These are phyloP conservation scores for Fraxinus xanthoxyloides DNA, from an alignment of 305 asterid genomes.

Conservation along the genomic window DNA sequence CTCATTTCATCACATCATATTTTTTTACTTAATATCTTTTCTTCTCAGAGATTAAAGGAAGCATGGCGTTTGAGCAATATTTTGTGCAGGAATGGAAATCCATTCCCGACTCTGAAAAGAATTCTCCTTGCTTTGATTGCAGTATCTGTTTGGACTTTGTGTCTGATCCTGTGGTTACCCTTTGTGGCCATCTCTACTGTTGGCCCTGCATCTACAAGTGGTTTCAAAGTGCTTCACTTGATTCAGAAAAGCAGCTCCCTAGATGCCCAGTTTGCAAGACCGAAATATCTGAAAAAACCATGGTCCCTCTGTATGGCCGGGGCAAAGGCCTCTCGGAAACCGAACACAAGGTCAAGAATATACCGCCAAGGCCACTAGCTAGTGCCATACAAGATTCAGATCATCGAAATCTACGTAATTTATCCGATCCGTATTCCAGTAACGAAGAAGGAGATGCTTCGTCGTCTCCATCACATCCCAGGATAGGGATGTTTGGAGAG, in stretches of 20 bases:
- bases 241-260: conserved; percentile 31
- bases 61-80: conserved; percentile 51
- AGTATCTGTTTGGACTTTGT: conserved; percentile 80
- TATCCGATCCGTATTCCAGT: not conserved
- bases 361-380: conserved; percentile 50
- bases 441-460: conserved; percentile 19
- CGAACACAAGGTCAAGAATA: not conserved
- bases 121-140: conserved; percentile 68
- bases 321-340: conserved; percentile 28
- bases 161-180: conserved; percentile 74
- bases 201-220: conserved; percentile 89
- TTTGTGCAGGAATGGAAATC: conserved; percentile 47
- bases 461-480: conserved; percentile 30
- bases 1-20: too few species aligned
- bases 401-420: not conserved
- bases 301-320: conserved; percentile 61
- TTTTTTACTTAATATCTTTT: not conserved
- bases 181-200: conserved; percentile 84
- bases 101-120: conserved; percentile 41
- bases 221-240: conserved; percentile 34
- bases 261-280: conserved; percentile 65
- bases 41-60: not conserved
- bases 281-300: conserved; percentile 41
- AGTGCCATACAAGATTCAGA: conserved; percentile 18
- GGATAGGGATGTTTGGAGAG: conserved; percentile 65